Evolutionary conservation across 2,329 filamentous ascomycete species (phyloP), one percentile per base, ranked within the genome.

Genomic region (Apiospora kogelbergensis): DNA sequence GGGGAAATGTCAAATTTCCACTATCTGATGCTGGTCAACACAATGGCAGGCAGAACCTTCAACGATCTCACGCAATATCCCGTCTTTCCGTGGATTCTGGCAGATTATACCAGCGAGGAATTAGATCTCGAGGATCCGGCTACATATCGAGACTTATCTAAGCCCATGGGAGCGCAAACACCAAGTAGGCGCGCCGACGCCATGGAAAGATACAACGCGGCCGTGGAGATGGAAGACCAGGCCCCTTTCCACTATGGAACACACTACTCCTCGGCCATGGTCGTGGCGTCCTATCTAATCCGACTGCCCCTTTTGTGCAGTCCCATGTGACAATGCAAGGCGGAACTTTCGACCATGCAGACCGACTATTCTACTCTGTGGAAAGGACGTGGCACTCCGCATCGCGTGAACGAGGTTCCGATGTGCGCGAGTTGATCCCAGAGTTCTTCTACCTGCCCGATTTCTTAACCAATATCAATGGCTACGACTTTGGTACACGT

Each of bases 241-340:
- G 53, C 53, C 9, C 93, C 96, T 0, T 99, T 98, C 78, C 96
- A 99, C 78, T 99, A 98, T 74, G 96, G 96, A 22, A 99, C 97
- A 0, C 97, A 99, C 78, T 99, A 99, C 79, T 98, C 96, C 1
- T 98, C 96, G 2, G 96, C 96, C 9, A 99, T 98, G 96, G 98
- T 97, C 70, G 96, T 99, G 7, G 94, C 94, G 15, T 98, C 95
- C 0, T 99, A 98, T 76, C 86, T 99, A 48, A 98, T 99, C 75
- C 91, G 96, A 22, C 85, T 99, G 20, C 95, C 97, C 96, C 96
- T 0, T 99, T 98, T 78, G 95, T 98, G 30, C 94, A 98, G 74
- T 97, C 96, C 0, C 98, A 97, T 77, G 89, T 98, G 24, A 84
- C 98, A 10, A 87, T 99, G 1, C 96, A 99, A 79, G 96, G 96